A percentile compares a stretch with the other conserved stretches of the same genome.
phyloP scores from a whole-genome alignment of 768 basidiomycete genomes.

The Pluteus cervinus region DNA sequence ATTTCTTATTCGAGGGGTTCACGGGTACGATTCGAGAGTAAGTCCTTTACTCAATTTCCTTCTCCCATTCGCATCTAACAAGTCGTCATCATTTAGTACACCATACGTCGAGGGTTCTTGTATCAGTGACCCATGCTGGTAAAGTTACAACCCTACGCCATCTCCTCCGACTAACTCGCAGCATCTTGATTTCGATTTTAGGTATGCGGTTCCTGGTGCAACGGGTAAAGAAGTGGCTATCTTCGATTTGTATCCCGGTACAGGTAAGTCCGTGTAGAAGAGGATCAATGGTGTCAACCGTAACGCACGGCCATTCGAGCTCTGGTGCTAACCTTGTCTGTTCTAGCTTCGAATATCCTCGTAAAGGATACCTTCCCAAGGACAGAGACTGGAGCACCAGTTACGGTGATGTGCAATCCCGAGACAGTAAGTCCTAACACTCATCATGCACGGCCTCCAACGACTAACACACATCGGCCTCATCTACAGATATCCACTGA shows the following conservation, averaged over 20 bases:
- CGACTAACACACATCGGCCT: background rate
- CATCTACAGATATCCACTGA: slow-evolving; percentile 34
- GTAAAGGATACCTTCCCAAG: slow-evolving; percentile 40
- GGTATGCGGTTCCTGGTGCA: slow-evolving; percentile 44
- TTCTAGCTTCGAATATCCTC: slow-evolving; percentile 36
- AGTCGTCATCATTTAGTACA: slow-evolving; percentile 15
- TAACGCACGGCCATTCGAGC: background rate
- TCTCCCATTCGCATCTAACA: background rate
- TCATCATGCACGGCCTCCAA: background rate
- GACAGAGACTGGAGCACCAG: slow-evolving; percentile 37
- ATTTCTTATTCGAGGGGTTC: slow-evolving; percentile 52
- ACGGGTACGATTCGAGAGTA: slow-evolving; percentile 45
- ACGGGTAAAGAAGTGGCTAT: slow-evolving; percentile 56
- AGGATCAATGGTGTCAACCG: no score
- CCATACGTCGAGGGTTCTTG: slow-evolving; percentile 56
- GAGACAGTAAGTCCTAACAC: slow-evolving; percentile 29
- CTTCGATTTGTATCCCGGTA: slow-evolving; percentile 52
- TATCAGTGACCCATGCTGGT: slow-evolving; percentile 56
- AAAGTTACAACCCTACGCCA: background rate
- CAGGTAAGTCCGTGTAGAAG: no score
- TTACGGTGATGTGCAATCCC: slow-evolving; percentile 50
- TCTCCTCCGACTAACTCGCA: background rate
- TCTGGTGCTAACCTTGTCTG: background rate
- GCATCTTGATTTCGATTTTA: slow-evolving; percentile 4
- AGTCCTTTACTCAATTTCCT: slow-evolving; percentile 6